Conservation (phyloP, 2,329 filamentous ascomycete species). For the Claviceps sorghi region DNA sequence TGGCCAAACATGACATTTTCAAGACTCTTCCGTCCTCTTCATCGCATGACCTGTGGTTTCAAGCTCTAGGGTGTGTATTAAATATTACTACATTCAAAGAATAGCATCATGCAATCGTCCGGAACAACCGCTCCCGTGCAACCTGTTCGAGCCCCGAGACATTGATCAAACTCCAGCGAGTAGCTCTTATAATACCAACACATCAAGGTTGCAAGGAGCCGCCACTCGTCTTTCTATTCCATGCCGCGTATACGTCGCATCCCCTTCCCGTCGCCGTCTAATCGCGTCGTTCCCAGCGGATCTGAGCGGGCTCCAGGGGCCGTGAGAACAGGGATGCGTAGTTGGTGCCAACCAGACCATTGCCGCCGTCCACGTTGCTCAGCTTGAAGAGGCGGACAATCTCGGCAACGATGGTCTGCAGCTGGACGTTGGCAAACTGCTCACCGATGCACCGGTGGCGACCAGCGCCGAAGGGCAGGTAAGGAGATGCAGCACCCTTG, state of each 20-base stretch:
- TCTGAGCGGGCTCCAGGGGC: constrained; percentile 53
- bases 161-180: constrained; percentile 3
- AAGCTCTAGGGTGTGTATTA: constrained; percentile 1
- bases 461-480: constrained; percentile 86
- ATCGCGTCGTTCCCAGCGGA: constrained; percentile 61
- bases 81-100: background rate
- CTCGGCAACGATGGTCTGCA: constrained; percentile 69
- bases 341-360: constrained; percentile 53
- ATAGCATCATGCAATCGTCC: constrained; percentile 1
- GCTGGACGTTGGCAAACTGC: constrained; percentile 87
- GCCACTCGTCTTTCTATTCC: background rate
- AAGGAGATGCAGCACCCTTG: constrained; percentile 80
- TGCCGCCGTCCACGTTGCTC: constrained; percentile 56
- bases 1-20: background rate
- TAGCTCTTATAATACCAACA: background rate
- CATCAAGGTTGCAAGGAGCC: background rate
- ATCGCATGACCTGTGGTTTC: no score
- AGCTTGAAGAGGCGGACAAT: constrained; percentile 71
- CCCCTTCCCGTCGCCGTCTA: constrained; percentile 8
- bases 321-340: constrained; percentile 60
- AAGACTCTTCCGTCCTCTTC: background rate
- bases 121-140: background rate
- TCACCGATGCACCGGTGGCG: constrained; percentile 92
- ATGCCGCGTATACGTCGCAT: background rate
- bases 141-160: background rate